Percentiles rank a stretch among this genome's conserved stretches.
phyloP scores from a whole-genome alignment of 2,329 filamentous ascomycete genomes.

The Thermothelomyces thermophilus region DNA sequence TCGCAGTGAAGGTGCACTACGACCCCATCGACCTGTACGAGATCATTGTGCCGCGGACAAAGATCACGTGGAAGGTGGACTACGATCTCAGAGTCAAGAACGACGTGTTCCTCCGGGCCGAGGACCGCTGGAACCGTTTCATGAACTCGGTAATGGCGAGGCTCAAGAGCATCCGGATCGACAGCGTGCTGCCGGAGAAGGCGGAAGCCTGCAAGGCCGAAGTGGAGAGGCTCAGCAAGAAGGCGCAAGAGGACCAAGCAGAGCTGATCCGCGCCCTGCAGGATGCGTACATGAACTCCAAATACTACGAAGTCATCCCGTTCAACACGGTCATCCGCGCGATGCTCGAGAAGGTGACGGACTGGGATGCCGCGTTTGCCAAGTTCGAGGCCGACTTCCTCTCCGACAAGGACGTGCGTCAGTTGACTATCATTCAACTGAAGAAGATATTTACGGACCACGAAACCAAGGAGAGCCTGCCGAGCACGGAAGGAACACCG shows the following conservation, averaged over 20 bases:
- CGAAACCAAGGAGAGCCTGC: conserved; percentile 70
- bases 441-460: conserved; percentile 93
- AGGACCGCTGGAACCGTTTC: conserved; percentile 77
- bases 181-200: conserved; percentile 85
- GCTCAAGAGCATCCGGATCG: conserved; percentile 81
- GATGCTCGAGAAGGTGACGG: conserved; percentile 85
- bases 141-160: conserved; percentile 80
- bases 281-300: conserved; percentile 84
- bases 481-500: conserved; percentile 55
- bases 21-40: conserved; percentile 89
- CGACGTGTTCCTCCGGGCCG: conserved; percentile 74
- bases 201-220: conserved; percentile 74
- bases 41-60: conserved; percentile 82
- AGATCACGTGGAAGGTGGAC: conserved; percentile 96
- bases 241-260: conserved; percentile 76
- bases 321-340: conserved; percentile 82
- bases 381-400: conserved; percentile 92
- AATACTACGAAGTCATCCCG: conserved; percentile 95
- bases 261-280: conserved; percentile 71
- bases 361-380: conserved; percentile 86
- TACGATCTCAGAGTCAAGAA: conserved; percentile 90
- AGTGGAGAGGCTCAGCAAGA: conserved; percentile 69
- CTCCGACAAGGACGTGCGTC: conserved; percentile 91
- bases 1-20: conserved; percentile 83
- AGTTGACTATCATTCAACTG: conserved; percentile 84